Percentiles rank a stretch among this genome's conserved stretches.
Conservation (phyloP, 257 asterid species). For the Penstemon davidsonii region DNA sequence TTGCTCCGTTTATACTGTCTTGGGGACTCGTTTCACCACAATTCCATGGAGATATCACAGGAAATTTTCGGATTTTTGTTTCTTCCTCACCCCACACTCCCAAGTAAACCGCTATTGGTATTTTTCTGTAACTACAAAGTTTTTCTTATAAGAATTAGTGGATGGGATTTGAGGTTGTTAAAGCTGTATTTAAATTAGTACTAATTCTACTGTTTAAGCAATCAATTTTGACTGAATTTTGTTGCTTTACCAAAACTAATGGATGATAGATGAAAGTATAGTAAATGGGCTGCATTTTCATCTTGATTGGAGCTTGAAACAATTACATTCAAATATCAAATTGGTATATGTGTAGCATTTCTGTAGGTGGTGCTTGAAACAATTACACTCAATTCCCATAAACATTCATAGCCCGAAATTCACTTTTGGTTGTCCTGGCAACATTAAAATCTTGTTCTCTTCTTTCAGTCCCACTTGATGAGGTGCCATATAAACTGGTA, state of each 20-base stretch:
- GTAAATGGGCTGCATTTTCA: background rate
- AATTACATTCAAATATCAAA: no score
- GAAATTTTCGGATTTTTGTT: conserved; percentile 23
- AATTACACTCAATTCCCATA: no score
- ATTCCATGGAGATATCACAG: conserved; percentile 33
- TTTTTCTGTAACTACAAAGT: background rate
- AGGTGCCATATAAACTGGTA: conserved; percentile 18
- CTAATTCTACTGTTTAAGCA: no score
- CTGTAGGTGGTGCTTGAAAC: no score
- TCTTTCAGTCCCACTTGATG: conserved; percentile 34
- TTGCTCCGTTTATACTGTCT: conserved; percentile 5
- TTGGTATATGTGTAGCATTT: no score
- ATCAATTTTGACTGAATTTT: background rate
- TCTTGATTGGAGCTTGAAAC: background rate
- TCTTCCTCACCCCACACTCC: conserved; percentile 18
- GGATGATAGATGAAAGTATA: background rate
- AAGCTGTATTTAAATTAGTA: no score
- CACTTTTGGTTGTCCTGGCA: conserved; percentile 45
- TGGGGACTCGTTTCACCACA: conserved; percentile 32
- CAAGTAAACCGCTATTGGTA: conserved; percentile 30
- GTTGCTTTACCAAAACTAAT: conserved; percentile 11
- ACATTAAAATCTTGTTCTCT: conserved; percentile 23
- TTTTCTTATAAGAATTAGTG: background rate
- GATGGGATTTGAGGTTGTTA: no score
- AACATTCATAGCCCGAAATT: background rate